Evolutionary conservation across 1,284 basidiomycete genomes (phyloP).

Genomic region (Apiotrichum laibachii): DNA sequence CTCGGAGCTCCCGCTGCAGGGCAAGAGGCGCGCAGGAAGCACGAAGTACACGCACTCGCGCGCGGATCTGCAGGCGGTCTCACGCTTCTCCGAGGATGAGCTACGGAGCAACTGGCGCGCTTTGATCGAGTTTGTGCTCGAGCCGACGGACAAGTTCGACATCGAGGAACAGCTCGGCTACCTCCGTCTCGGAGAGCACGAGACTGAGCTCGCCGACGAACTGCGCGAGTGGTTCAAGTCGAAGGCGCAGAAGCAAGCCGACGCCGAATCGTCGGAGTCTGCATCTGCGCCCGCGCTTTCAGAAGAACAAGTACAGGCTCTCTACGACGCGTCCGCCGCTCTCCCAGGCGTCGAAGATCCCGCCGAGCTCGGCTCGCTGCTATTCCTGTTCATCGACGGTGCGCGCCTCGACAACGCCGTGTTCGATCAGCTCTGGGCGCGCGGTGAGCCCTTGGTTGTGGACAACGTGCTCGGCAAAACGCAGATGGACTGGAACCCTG

Average conservation of each 20-base stretch:
- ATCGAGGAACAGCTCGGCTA: constrained; percentile 26
- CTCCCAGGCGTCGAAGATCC: constrained; percentile 30
- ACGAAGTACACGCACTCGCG: constrained; percentile 22
- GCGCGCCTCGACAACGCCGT: constrained; percentile 59
- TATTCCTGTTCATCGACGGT: constrained; percentile 54
- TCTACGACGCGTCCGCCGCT: constrained; percentile 26
- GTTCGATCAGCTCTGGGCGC: constrained; percentile 69
- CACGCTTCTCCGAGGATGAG: constrained; percentile 67
- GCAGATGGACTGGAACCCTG: constrained; percentile 72
- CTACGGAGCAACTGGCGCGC: constrained; percentile 55
- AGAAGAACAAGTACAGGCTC: constrained; percentile 9
- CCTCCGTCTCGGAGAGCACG: constrained; percentile 27
- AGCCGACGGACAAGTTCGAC: constrained; percentile 21
- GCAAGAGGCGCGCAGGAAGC: neutral
- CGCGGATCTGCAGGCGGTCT: constrained; percentile 70
- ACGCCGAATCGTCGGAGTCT: neutral
- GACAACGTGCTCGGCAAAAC: constrained; percentile 63
- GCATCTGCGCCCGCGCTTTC: neutral
- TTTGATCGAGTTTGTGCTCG: constrained; percentile 34
- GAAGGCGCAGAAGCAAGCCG: neutral
- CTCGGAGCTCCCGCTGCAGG: constrained; percentile 7
- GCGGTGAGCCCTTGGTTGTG: constrained; percentile 73
- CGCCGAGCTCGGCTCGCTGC: constrained; percentile 33
- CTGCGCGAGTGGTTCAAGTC: constrained; percentile 11
- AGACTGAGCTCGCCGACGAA: constrained; percentile 16